Evolutionary conservation across 2,329 filamentous ascomycete species (phyloP).

Genomic region (Penicillium sp.): DNA sequence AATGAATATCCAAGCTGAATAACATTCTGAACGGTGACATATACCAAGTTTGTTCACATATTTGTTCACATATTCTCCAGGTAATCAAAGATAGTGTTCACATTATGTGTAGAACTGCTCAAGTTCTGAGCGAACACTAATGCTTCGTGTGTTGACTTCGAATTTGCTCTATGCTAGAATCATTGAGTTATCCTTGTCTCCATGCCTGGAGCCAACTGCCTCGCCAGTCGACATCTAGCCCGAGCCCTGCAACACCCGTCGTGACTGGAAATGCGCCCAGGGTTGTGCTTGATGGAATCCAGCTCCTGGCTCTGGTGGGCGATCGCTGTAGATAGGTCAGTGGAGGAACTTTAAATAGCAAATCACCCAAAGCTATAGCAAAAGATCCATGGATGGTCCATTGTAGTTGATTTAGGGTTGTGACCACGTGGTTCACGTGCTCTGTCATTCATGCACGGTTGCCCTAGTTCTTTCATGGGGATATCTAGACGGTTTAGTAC

Average conservation of each 20-base stretch:
- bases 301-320: background rate
- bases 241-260: constrained; percentile 22
- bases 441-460: background rate
- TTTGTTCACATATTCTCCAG: background rate
- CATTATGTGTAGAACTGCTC: background rate
- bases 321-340: too few species aligned
- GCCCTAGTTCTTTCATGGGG: background rate
- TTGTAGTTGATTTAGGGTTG: background rate
- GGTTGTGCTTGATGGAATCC: constrained; percentile 20
- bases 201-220: constrained; percentile 18
- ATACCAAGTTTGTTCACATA: too few species aligned
- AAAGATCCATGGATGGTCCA: background rate
- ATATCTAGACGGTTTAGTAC: too few species aligned
- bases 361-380: too few species aligned
- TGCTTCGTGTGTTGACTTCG: background rate
- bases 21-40: background rate
- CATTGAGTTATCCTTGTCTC: constrained; percentile 22
- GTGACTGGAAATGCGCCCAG: constrained; percentile 23
- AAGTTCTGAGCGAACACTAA: background rate
- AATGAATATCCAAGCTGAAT: background rate
- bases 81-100: background rate
- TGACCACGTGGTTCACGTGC: background rate
- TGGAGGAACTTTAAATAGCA: background rate
- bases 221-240: constrained; percentile 20
- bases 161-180: constrained; percentile 6